These are phyloP conservation scores for Mycena leptocephala DNA, from an alignment of 768 basidiomycete genomes.

Conservation along the genomic window DNA sequence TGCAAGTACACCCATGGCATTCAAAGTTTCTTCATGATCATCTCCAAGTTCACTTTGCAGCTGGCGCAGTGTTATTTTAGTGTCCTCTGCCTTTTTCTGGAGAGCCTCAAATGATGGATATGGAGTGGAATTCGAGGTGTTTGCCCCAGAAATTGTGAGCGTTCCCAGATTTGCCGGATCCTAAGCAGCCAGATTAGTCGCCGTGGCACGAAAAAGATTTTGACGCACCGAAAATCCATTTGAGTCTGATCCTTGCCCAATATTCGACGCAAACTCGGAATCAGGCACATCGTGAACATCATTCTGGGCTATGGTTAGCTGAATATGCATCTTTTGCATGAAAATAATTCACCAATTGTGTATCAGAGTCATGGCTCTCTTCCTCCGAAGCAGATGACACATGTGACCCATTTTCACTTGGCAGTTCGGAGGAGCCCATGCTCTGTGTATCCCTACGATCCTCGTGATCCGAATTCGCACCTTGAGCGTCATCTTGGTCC, in stretches of 20 bases:
- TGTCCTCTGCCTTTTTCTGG: neutral
- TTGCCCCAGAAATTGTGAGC: neutral
- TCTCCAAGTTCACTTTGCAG: neutral
- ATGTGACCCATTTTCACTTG: neutral
- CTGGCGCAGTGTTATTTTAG: neutral
- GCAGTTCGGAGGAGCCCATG: neutral
- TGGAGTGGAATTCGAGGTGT: neutral
- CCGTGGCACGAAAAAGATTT: neutral
- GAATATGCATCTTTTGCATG: neutral
- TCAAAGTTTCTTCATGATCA: neutral
- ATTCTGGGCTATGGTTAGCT: neutral
- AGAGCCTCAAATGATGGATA: neutral
- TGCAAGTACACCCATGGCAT: neutral
- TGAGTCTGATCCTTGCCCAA: neutral
- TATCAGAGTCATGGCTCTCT: neutral
- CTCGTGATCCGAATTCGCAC: neutral
- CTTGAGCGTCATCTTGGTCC: neutral
- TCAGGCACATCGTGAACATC: neutral
- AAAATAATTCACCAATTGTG: neutral
- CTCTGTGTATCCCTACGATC: neutral
- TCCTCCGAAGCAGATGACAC: neutral
- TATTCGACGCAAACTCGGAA: neutral
- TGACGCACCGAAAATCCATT: neutral
- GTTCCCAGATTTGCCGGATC: neutral
- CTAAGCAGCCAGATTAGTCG: neutral